These are phyloP conservation scores for Glaciozyma martinii DNA, from an alignment of 768 basidiomycete species.

Conservation along the genomic window DNA sequence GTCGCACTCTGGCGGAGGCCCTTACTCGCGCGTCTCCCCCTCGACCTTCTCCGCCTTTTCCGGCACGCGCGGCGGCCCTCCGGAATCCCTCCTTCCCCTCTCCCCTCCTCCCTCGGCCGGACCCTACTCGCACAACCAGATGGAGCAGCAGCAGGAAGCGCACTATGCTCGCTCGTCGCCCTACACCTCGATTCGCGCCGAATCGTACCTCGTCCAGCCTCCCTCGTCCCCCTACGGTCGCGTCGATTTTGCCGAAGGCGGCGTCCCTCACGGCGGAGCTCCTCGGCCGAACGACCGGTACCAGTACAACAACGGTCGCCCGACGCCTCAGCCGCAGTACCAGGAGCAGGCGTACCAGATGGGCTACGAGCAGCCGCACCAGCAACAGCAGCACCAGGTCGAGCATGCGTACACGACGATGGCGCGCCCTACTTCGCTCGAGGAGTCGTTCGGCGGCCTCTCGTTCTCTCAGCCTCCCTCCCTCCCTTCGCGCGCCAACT, in stretches of 20 bases:
- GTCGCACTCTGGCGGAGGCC: not conserved
- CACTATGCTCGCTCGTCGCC: conserved; percentile 3
- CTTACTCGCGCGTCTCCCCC: conserved; percentile 20
- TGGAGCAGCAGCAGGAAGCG: conserved; percentile 6
- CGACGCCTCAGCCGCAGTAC: not conserved
- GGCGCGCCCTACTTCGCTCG: not conserved
- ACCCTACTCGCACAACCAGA: not conserved
- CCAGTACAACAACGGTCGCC: not conserved
- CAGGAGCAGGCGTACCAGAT: not conserved
- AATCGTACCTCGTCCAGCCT: conserved; percentile 22
- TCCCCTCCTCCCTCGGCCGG: not conserved
- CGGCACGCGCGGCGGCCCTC: not conserved
- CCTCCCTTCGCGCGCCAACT: not conserved
- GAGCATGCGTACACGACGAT: not conserved
- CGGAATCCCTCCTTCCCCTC: conserved; percentile 6
- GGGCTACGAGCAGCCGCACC: not conserved
- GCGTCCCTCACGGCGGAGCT: not conserved
- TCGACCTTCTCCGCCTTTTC: conserved; percentile 12
- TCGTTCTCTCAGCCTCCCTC: not conserved
- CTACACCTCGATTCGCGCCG: conserved; percentile 21
- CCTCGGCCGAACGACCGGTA: not conserved
- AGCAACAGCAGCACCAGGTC: not conserved
- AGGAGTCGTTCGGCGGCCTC: not conserved
- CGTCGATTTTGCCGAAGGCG: conserved; percentile 28
- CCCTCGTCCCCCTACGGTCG: conserved; percentile 25